phyloP scores from a whole-genome alignment of 495 filamentous ascomycete species.

The Xylaria grammica region DNA sequence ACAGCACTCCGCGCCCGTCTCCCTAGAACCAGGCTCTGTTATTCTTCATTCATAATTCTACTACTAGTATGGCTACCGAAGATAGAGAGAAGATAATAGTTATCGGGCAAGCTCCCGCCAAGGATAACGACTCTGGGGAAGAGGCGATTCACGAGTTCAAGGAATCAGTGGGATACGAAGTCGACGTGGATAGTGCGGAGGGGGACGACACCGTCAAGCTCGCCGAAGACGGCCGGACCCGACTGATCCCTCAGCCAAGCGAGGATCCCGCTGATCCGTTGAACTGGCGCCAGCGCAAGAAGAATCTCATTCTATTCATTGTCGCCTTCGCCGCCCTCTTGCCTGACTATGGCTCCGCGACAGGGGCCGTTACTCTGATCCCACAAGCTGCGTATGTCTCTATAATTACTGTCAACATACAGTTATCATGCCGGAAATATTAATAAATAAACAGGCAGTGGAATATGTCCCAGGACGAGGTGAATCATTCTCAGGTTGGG shows the following conservation, averaged over 20 bases:
- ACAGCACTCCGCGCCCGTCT: neutral
- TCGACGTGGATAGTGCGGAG: conserved; percentile 32
- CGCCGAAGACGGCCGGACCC: conserved; percentile 49
- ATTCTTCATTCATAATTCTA: neutral
- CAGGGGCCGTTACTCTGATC: conserved; percentile 59
- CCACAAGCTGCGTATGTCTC: conserved; percentile 52
- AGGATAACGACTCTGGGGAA: neutral
- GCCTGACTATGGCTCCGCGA: conserved; percentile 62
- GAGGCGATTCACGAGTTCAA: conserved; percentile 35
- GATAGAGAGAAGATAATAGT: conserved; percentile 4
- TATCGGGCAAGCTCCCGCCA: neutral
- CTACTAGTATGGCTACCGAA: conserved; percentile 3
- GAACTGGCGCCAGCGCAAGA: conserved; percentile 61
- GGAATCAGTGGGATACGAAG: conserved; percentile 43
- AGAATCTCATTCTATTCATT: conserved; percentile 59
- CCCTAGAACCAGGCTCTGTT: neutral
- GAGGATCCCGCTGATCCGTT: conserved; percentile 62
- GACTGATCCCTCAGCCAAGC: conserved; percentile 66
- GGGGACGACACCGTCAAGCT: conserved; percentile 40
- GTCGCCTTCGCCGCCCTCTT: conserved; percentile 60
- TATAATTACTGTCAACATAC: neutral
- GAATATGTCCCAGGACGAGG: conserved; percentile 52
- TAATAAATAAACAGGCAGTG: conserved; percentile 40
- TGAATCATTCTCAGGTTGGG: conserved; percentile 61
- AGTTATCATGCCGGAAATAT: neutral